Evolutionary conservation across 495 filamentous ascomycete genomes (phyloP), one percentile per base, ranked within the genome.

Genomic region (Oidiodendron maius): DNA sequence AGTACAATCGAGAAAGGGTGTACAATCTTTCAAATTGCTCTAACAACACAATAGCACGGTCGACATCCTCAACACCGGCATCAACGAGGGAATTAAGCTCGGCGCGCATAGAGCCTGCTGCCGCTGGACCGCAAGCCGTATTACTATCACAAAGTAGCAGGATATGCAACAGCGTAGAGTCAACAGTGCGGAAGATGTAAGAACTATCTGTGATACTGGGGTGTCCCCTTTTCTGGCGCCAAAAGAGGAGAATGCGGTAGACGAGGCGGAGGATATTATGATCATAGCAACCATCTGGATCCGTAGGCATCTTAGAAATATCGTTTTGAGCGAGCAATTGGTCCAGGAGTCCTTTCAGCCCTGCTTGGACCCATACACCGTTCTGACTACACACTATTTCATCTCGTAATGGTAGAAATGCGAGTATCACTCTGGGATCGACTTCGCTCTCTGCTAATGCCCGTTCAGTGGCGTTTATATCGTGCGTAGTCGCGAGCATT

Each of bases 41-140:
- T 5, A 97, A 71, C 6, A 99, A 68, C 11, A 71, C 71, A 22
- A 93, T 80, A 13, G 90, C 90, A 21, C 87, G 77, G 22, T 91
- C 89, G 53, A 96, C 94, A 59, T 90, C 93, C 37, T 95, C 94
- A 28, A 96, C 82, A 34, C 89, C 90, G 38, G 78, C 70, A 60
- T 97, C 93, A 15, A 96, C 89, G 1, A 99, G 68, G n/a, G 77
- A 74, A 63, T 96, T 86, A n/a, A 97, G 69, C 56, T 97, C 93
- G 2, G 75, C 66, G 32, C 90, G 79, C 8, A 84, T 65, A 1
- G 82, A 71, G 17, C 67, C 70, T 12, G 69, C 71, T 44, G 72
- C 74, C 4, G 61, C 61, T 18, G 61, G 58, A 3, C 68, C 69
- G 16, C 13, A 52, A 0, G 74, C 64, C 1, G 82, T 80, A 4